Conservation (phyloP, 805 yeast species). For the Lipomyces spencermartinsiae region DNA sequence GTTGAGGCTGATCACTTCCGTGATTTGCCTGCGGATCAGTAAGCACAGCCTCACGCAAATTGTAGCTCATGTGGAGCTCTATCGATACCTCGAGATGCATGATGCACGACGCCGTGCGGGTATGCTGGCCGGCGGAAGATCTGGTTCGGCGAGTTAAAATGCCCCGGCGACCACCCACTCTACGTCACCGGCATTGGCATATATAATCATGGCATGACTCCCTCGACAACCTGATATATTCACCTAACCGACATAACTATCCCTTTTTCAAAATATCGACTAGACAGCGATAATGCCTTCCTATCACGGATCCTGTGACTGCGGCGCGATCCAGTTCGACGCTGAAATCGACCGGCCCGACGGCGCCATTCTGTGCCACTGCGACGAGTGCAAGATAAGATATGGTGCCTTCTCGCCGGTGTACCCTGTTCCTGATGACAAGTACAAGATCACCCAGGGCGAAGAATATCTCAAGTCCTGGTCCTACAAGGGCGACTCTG, state of each 20-base stretch:
- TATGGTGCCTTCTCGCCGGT: constrained; percentile 21
- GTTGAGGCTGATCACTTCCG: background rate
- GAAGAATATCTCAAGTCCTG: constrained; percentile 16
- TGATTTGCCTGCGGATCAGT: background rate
- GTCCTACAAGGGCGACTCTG: constrained; percentile 30
- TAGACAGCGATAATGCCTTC: constrained; percentile 5
- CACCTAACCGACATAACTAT: background rate
- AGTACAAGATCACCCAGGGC: constrained; percentile 19
- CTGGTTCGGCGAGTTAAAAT: too few species aligned
- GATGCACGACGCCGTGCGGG: too few species aligned
- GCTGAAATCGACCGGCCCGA: constrained; percentile 25
- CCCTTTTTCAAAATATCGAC: background rate
- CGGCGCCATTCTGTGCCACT: constrained; percentile 23
- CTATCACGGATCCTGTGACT: constrained; percentile 24
- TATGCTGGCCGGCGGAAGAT: too few species aligned
- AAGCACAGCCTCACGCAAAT: too few species aligned
- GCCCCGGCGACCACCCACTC: too few species aligned
- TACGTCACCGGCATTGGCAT: too few species aligned
- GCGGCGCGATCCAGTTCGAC: constrained; percentile 20
- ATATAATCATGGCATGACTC: too few species aligned
- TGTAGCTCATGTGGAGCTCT: too few species aligned
- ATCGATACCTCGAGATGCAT: too few species aligned
- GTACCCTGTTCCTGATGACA: constrained; percentile 14
- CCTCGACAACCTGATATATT: background rate
- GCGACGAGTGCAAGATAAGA: constrained; percentile 29